Conservation (phyloP, 2,329 filamentous ascomycete genomes). For the Delphinella strobiligena region DNA sequence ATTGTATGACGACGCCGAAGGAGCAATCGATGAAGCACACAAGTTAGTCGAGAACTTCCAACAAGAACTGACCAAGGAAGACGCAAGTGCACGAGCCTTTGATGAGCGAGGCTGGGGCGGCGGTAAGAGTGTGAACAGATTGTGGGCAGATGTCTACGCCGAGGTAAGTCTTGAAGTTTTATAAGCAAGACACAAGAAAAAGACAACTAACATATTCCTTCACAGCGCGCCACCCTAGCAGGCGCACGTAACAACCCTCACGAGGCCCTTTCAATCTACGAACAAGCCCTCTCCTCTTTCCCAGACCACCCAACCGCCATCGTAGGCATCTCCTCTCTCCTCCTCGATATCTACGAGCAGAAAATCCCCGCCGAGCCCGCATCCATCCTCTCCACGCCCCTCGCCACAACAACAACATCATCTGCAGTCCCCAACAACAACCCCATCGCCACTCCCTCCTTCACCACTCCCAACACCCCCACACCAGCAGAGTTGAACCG, state of each 20-base stretch:
- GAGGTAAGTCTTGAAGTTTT: conserved; percentile 47
- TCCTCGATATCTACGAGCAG: conserved; percentile 74
- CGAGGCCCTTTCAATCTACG: conserved; percentile 64
- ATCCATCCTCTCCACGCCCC: conserved; percentile 13
- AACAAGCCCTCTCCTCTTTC: conserved; percentile 67
- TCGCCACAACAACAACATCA: conserved; percentile 8
- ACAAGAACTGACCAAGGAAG: conserved; percentile 48
- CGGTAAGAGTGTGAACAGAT: conserved; percentile 67
- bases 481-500: conserved; percentile 64
- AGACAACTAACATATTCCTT: background rate
- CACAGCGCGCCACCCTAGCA: conserved; percentile 55
- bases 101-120: conserved; percentile 63
- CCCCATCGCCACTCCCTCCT: conserved; percentile 1
- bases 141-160: conserved; percentile 72
- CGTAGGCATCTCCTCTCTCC: conserved; percentile 69
- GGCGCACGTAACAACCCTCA: conserved; percentile 51
- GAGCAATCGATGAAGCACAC: conserved; percentile 69
- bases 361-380: conserved; percentile 20
- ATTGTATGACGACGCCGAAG: conserved; percentile 67
- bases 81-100: conserved; percentile 50
- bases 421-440: conserved; percentile 1
- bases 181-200: background rate
- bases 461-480: conserved; percentile 9
- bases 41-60: conserved; percentile 65
- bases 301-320: conserved; percentile 71